phyloP scores from a whole-genome alignment of 2,329 filamentous ascomycete species.

The Cadophora luteo-olivacea region DNA sequence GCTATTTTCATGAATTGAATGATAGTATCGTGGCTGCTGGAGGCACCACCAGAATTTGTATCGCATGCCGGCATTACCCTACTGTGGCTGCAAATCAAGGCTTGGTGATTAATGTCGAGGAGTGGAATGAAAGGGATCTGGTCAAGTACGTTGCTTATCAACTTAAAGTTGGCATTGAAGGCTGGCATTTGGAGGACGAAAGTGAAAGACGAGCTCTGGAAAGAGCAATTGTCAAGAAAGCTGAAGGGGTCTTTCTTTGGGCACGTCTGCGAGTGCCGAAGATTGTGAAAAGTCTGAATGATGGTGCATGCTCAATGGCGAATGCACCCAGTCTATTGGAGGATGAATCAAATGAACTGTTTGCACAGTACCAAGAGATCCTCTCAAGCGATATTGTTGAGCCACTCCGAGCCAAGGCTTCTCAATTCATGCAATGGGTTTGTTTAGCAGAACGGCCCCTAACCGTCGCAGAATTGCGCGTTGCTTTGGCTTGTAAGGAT shows the following conservation, averaged over 20 bases:
- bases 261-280: slow-evolving; percentile 34
- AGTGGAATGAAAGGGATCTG: neutral
- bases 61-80: slow-evolving; percentile 39
- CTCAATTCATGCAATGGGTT: slow-evolving; percentile 38
- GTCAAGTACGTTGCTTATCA: neutral
- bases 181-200: slow-evolving; percentile 18
- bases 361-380: slow-evolving; percentile 30
- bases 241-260: slow-evolving; percentile 49
- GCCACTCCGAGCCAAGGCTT: slow-evolving; percentile 21
- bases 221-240: slow-evolving; percentile 38
- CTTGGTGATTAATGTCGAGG: slow-evolving; percentile 43
- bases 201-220: neutral
- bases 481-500: slow-evolving; percentile 26
- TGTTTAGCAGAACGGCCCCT: slow-evolving; percentile 34
- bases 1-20: slow-evolving; percentile 19
- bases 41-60: slow-evolving; percentile 26
- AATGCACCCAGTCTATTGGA: slow-evolving; percentile 9
- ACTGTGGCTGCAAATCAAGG: slow-evolving; percentile 21
- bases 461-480: slow-evolving; percentile 33
- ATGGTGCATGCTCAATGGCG: slow-evolving; percentile 28
- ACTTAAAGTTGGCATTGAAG: slow-evolving; percentile 3
- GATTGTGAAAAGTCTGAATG: slow-evolving; percentile 27
- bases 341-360: slow-evolving; percentile 28
- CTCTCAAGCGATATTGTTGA: slow-evolving; percentile 22
- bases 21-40: neutral